Evolutionary conservation across 2,329 filamentous ascomycete genomes (phyloP).

Genomic region (Didymella exigua): DNA sequence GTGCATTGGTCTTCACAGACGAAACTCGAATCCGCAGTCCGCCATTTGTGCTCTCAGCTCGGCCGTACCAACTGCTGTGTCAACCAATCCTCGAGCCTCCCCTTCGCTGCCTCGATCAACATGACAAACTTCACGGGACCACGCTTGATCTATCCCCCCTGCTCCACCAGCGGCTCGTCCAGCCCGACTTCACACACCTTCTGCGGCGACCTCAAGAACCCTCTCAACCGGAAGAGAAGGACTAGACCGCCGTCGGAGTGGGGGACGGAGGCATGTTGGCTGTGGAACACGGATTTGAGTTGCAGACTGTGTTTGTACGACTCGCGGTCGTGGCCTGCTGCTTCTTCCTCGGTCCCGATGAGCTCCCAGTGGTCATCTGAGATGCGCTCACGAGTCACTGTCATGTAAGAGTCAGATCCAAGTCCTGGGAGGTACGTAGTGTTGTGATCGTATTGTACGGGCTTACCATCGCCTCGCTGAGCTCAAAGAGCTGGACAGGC

Average conservation of each 20-base stretch:
- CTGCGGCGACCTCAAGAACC: slow-evolving; percentile 27
- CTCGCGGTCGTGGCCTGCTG: slow-evolving; percentile 47
- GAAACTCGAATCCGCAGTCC: too few relatives aligned
- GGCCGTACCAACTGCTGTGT: slow-evolving; percentile 21
- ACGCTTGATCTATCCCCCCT: slow-evolving; percentile 31
- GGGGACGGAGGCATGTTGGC: slow-evolving; percentile 27
- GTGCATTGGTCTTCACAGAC: too few relatives aligned
- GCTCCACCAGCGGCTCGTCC: slow-evolving; percentile 33
- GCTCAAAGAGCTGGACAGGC: slow-evolving; percentile 42
- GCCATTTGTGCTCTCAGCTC: too few relatives aligned
- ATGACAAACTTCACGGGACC: slow-evolving; percentile 34
- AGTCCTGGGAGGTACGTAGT: neutral
- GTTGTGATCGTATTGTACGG: neutral
- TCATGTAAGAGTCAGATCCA: neutral
- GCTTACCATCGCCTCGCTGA: slow-evolving; percentile 38
- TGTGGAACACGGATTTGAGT: slow-evolving; percentile 34
- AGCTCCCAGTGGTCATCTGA: slow-evolving; percentile 47
- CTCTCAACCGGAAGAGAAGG: slow-evolving; percentile 40
- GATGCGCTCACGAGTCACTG: slow-evolving; percentile 33
- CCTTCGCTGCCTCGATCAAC: slow-evolving; percentile 33
- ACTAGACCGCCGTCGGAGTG: slow-evolving; percentile 22
- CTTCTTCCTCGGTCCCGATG: slow-evolving; percentile 38
- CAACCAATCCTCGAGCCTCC: slow-evolving; percentile 29
- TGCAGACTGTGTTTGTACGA: slow-evolving; percentile 49
- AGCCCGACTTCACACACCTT: slow-evolving; percentile 37